Conservation (phyloP, 2,329 filamentous ascomycete genomes). For the Pyrenochaeta sp. region DNA sequence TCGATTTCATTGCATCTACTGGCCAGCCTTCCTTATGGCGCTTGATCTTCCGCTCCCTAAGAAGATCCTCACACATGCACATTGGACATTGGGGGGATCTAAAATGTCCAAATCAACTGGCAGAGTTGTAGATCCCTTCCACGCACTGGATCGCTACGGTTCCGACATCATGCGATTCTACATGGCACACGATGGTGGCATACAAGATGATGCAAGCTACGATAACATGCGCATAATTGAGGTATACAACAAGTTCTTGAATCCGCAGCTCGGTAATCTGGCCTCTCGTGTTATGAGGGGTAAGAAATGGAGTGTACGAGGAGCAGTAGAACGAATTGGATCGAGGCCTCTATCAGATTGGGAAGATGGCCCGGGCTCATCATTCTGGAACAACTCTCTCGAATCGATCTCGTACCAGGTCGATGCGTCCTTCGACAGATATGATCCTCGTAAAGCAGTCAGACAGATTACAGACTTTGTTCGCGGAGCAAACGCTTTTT, state of each 20-base stretch:
- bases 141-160: slow-evolving; percentile 87
- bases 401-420: slow-evolving; percentile 25
- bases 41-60: slow-evolving; percentile 79
- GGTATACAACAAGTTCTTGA: slow-evolving; percentile 80
- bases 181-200: slow-evolving; percentile 79
- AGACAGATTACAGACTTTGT: slow-evolving; percentile 36
- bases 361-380: slow-evolving; percentile 35
- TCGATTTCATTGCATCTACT: slow-evolving; percentile 95
- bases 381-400: slow-evolving; percentile 50
- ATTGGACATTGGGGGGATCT: slow-evolving; percentile 89
- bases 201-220: slow-evolving; percentile 82
- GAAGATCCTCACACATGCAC: slow-evolving; percentile 84
- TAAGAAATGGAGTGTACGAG: slow-evolving; percentile 72
- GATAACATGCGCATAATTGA: slow-evolving; percentile 78
- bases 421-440: slow-evolving; percentile 30
- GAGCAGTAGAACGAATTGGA: slow-evolving; percentile 59
- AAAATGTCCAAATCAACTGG: slow-evolving; percentile 98
- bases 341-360: slow-evolving; percentile 35
- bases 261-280: slow-evolving; percentile 81
- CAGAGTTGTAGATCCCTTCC: slow-evolving; percentile 94
- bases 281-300: slow-evolving; percentile 72
- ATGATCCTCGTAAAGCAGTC: slow-evolving; percentile 38
- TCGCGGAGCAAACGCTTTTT: slow-evolving; percentile 65
- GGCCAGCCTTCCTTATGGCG: slow-evolving; percentile 95
- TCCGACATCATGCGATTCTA: slow-evolving; percentile 90